Conservation (phyloP, 1,139 yeast genomes). For the Hyphopichia pseudoburtonii region DNA sequence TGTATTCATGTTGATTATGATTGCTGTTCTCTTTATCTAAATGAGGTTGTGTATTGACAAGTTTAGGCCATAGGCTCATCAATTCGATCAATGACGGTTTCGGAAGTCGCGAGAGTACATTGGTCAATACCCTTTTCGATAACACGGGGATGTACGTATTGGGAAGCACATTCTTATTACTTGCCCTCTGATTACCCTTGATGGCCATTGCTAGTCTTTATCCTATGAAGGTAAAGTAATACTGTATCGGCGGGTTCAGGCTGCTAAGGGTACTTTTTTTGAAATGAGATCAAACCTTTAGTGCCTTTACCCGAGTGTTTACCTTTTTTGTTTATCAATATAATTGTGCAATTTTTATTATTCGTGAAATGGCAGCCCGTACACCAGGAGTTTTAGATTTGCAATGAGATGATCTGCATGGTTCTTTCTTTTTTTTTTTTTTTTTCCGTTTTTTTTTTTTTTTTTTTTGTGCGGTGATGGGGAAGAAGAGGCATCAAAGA, state of each 20-base stretch:
- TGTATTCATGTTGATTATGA: conserved; percentile 24
- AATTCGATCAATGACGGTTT: conserved; percentile 36
- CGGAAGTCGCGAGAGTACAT: conserved; percentile 31
- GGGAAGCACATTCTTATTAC: conserved; percentile 31
- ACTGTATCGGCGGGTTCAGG: too few species aligned
- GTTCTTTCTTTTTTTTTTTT: conserved; percentile 7
- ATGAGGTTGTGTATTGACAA: conserved; percentile 40
- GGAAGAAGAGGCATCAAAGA: background rate
- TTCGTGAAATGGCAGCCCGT: too few species aligned
- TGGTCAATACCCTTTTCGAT: conserved; percentile 19
- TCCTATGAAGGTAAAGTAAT: too few species aligned
- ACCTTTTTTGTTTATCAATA: background rate
- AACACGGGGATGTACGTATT: conserved; percentile 41
- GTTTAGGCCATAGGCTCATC: conserved; percentile 35
- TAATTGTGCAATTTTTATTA: too few species aligned
- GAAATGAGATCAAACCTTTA: too few species aligned
- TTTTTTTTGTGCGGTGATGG: too few species aligned
- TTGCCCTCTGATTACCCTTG: background rate
- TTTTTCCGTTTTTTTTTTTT: too few species aligned
- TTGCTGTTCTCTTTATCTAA: conserved; percentile 13
- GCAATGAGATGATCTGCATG: conserved; percentile 7
- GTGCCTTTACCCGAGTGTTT: too few species aligned
- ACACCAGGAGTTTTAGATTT: too few species aligned
- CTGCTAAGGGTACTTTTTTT: too few species aligned
- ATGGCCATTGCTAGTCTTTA: background rate